A percentile compares a stretch with the other conserved stretches of the same genome.
Conservation (phyloP, 257 asterid genomes). For the Echium plantagineum region DNA sequence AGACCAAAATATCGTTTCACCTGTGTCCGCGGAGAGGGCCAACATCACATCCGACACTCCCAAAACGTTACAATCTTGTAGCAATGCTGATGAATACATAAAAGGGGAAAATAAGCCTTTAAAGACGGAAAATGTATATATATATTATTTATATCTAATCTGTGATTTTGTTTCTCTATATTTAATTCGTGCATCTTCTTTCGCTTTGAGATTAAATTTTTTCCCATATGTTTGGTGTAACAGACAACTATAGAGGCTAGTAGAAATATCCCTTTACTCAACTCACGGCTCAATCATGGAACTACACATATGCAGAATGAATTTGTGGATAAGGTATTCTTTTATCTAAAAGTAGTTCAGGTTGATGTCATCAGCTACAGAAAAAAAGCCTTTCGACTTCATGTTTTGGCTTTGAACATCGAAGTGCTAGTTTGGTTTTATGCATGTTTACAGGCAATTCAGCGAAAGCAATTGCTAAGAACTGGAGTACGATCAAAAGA, state of each 20-base stretch:
- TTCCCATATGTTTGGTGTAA: conserved; percentile 5
- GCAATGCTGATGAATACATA: conserved; percentile 27
- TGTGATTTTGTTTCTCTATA: background rate
- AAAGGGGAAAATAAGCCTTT: conserved; percentile 42
- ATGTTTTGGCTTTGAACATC: conserved; percentile 22
- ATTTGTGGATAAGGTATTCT: conserved; percentile 14
- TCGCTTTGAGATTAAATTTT: background rate
- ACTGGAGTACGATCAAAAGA: conserved; percentile 31
- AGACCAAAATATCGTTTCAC: conserved; percentile 33
- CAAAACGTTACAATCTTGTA: conserved; percentile 47
- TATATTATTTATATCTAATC: background rate
- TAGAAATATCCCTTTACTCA: conserved; percentile 11
- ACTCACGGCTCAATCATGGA: conserved; percentile 10
- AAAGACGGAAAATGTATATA: conserved; percentile 43
- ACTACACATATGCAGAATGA: conserved; percentile 4
- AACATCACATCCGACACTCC: conserved; percentile 27
- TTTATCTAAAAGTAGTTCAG: no score
- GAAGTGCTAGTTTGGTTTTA: conserved; percentile 40
- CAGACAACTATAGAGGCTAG: conserved; percentile 17
- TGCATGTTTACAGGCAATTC: conserved; percentile 38
- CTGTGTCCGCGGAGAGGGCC: conserved; percentile 28
- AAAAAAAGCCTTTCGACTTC: no score
- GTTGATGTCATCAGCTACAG: no score
- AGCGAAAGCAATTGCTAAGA: conserved; percentile 34
- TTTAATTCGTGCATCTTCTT: background rate